A percentile compares a stretch with the other conserved stretches of the same genome.
Conservation (phyloP, 305 asterid genomes). For the Ilex paraguariensis region DNA sequence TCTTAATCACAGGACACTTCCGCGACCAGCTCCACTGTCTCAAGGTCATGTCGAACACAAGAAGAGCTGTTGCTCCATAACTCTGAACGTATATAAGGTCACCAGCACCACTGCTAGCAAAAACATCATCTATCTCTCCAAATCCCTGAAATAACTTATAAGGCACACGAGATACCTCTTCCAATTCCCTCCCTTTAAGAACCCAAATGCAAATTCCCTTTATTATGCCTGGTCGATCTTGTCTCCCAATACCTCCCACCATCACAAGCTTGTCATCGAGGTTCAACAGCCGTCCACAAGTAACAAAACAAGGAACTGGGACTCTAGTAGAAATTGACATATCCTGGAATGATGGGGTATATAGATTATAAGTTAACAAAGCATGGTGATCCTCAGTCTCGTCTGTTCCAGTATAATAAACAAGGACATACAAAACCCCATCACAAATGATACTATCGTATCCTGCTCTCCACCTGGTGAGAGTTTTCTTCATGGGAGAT, state of each 20-base stretch:
- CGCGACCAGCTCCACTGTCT: background rate
- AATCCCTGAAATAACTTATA: background rate
- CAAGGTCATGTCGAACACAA: background rate
- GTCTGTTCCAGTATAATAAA: background rate
- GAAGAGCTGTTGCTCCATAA: background rate
- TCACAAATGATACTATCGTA: background rate
- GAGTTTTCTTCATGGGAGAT: background rate
- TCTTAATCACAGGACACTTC: background rate
- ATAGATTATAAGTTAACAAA: background rate
- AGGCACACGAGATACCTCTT: background rate
- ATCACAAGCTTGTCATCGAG: background rate
- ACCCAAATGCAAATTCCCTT: background rate
- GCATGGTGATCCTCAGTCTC: background rate
- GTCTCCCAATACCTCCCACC: constrained; percentile 1
- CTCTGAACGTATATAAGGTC: background rate
- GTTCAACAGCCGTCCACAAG: background rate
- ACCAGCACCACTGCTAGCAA: background rate
- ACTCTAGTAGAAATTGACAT: background rate
- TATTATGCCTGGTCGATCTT: background rate
- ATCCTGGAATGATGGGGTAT: background rate
- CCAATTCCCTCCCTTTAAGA: background rate
- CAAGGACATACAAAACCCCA: background rate
- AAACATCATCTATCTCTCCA: background rate
- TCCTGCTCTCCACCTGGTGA: background rate
- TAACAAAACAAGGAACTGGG: background rate